Percentiles rank a stretch among this genome's conserved stretches.
Conservation (phyloP, 495 filamentous ascomycete species). For the Xylaria bambusicola region DNA sequence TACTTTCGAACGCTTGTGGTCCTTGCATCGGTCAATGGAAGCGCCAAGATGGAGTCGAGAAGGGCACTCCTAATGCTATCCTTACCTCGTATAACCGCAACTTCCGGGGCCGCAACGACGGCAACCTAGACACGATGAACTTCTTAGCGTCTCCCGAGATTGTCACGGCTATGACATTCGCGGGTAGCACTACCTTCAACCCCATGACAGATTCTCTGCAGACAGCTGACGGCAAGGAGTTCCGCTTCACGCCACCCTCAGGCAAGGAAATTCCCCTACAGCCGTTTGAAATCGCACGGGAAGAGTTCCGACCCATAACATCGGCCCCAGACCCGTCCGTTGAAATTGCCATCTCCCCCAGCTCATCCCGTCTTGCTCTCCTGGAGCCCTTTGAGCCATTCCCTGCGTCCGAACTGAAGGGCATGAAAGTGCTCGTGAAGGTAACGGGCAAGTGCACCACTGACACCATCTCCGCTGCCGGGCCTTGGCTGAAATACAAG, state of each 20-base stretch:
- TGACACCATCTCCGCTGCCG: conserved; percentile 96
- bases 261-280: conserved; percentile 74
- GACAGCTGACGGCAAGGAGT: conserved; percentile 77
- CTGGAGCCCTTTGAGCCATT: conserved; percentile 91
- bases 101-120: conserved; percentile 95
- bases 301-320: conserved; percentile 69
- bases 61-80: conserved; percentile 91
- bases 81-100: conserved; percentile 98
- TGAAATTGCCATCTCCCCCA: conserved; percentile 74
- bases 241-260: conserved; percentile 81
- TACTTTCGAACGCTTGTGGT: conserved; percentile 94
- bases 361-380: conserved; percentile 82
- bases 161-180: conserved; percentile 93
- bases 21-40: conserved; percentile 97
- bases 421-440: conserved; percentile 84
- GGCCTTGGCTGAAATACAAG: conserved; percentile 99
- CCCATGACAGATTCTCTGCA: conserved; percentile 83
- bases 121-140: conserved; percentile 95
- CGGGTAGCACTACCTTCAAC: conserved; percentile 93
- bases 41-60: conserved; percentile 76
- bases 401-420: conserved; percentile 69
- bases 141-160: conserved; percentile 96
- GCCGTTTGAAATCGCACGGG: conserved; percentile 81
- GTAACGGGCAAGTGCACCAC: conserved; percentile 97
- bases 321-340: conserved; percentile 66